These are phyloP conservation scores for Boechera retrofracta DNA, from an alignment of 345 rosid species.

Conservation along the genomic window DNA sequence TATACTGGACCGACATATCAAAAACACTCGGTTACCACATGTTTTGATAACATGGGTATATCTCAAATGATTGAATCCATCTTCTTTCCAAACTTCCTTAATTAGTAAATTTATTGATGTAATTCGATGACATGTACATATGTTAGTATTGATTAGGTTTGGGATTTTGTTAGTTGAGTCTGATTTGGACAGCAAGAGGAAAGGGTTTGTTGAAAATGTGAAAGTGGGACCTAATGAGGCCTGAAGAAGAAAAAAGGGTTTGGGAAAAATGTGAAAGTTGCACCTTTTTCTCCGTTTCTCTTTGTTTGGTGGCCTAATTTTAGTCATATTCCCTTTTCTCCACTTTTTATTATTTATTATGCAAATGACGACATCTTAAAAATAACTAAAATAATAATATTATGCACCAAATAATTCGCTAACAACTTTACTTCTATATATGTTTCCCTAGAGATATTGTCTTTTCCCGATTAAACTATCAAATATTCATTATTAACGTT, in stretches of 20 bases:
- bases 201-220: constrained; percentile 39
- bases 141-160: constrained; percentile 33
- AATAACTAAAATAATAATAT: not conserved
- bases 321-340: constrained; percentile 29
- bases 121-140: constrained; percentile 14
- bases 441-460: constrained; percentile 18
- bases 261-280: constrained; percentile 42
- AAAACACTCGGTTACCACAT: not conserved
- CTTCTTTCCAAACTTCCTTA: constrained; percentile 10
- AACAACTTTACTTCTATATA: constrained; percentile 11
- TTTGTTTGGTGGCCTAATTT: constrained; percentile 46
- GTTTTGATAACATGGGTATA: not conserved
- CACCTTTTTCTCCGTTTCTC: constrained; percentile 19
- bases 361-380: constrained; percentile 19
- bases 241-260: constrained; percentile 36
- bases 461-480: constrained; percentile 17
- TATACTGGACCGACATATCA: not conserved
- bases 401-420: constrained; percentile 32
- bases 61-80: constrained; percentile 16
- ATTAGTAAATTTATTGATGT: not conserved
- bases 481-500: constrained; percentile 22
- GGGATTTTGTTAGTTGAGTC: constrained; percentile 22
- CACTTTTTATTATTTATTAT: not conserved
- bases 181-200: constrained; percentile 37
- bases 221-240: constrained; percentile 35